Evolutionary conservation across 768 basidiomycete genomes (phyloP).

Genomic region (Lactarius vividus): DNA sequence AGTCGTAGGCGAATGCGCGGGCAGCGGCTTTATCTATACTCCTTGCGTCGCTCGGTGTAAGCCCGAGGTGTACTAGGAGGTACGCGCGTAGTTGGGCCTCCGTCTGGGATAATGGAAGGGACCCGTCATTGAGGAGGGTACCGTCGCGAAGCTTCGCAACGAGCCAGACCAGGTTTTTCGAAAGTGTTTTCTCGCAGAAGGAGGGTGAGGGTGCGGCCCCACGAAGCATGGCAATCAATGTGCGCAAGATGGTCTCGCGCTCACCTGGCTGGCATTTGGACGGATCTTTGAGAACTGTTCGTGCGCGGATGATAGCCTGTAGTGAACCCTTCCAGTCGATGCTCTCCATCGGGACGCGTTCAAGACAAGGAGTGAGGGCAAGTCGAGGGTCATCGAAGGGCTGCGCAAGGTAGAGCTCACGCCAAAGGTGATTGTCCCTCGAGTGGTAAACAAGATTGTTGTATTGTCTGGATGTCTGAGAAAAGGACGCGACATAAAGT

Average conservation of each 20-base stretch:
- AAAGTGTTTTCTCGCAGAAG: slow-evolving; percentile 35
- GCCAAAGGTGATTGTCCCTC: slow-evolving; percentile 55
- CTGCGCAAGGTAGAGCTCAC: slow-evolving; percentile 58
- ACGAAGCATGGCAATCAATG: slow-evolving; percentile 50
- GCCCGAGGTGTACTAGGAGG: slow-evolving; percentile 56
- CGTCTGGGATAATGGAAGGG: slow-evolving; percentile 32
- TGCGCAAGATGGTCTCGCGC: slow-evolving; percentile 41
- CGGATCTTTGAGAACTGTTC: slow-evolving; percentile 43
- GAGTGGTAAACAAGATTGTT: slow-evolving; percentile 46
- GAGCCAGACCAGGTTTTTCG: slow-evolving; percentile 53
- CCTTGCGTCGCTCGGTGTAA: slow-evolving; percentile 46
- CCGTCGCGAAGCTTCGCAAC: slow-evolving; percentile 43
- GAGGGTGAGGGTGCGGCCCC: slow-evolving; percentile 40
- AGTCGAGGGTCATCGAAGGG: slow-evolving; percentile 61
- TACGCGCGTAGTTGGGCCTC: slow-evolving; percentile 49
- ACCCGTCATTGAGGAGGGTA: slow-evolving; percentile 40
- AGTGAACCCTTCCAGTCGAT: slow-evolving; percentile 51
- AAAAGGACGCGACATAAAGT: slow-evolving; percentile 50
- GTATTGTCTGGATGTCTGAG: slow-evolving; percentile 49
- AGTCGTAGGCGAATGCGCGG: slow-evolving; percentile 59
- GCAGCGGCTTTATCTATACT: slow-evolving; percentile 38
- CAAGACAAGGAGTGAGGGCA: slow-evolving; percentile 42
- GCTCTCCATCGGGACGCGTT: slow-evolving; percentile 17
- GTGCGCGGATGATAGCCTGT: slow-evolving; percentile 54
- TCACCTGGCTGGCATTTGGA: slow-evolving; percentile 44